Evolutionary conservation across 2,329 filamentous ascomycete species (phyloP).

Genomic region (Dactylonectria macrodidyma): DNA sequence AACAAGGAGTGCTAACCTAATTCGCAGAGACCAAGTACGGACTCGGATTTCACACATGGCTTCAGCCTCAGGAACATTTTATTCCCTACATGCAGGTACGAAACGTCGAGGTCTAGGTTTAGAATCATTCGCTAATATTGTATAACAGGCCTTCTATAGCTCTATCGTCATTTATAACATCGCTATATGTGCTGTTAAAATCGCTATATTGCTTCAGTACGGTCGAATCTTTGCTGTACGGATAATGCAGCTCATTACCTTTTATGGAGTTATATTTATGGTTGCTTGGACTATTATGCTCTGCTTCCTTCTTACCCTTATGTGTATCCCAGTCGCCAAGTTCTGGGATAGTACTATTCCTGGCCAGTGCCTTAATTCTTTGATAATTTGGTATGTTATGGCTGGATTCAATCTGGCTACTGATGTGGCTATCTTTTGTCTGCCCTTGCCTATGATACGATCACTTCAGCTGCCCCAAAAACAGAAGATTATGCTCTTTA

Average conservation of each 20-base stretch:
- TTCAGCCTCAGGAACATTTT: conserved; percentile 14
- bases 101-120: too few species aligned
- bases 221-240: conserved; percentile 29
- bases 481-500: conserved; percentile 30
- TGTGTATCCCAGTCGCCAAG: conserved; percentile 30
- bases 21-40: conserved; percentile 28
- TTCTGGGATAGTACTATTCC: conserved; percentile 24
- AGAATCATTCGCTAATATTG: not conserved
- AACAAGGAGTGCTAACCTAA: not conserved
- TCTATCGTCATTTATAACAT: conserved; percentile 31
- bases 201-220: conserved; percentile 32
- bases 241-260: conserved; percentile 1
- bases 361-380: conserved; percentile 10
- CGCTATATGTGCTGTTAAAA: conserved; percentile 31
- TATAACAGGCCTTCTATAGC: conserved; percentile 22
- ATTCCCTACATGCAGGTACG: conserved; percentile 33
- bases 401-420: conserved; percentile 28
- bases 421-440: conserved; percentile 26
- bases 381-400: conserved; percentile 34
- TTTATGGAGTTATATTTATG: conserved; percentile 26
- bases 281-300: conserved; percentile 25
- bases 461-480: conserved; percentile 25
- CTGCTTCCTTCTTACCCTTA: conserved; percentile 22
- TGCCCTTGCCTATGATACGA: conserved; percentile 27
- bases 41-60: conserved; percentile 30